A percentile compares a stretch with the other conserved stretches of the same genome.
phyloP scores from a whole-genome alignment of 2,329 filamentous ascomycete genomes.

The Colletotrichum higginsianum region DNA sequence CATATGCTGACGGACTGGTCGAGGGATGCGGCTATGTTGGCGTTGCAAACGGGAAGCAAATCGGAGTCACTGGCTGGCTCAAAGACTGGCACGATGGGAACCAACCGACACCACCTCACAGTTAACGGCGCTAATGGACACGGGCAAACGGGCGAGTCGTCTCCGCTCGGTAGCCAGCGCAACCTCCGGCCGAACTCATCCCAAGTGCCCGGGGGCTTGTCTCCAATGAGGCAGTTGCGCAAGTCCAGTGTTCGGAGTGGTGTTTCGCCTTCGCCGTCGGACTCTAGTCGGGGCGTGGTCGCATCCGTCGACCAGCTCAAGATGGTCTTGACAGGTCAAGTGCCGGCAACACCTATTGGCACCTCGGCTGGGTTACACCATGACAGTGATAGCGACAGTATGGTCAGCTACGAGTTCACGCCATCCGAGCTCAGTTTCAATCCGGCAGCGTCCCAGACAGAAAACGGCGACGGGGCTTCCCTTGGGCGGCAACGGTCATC shows the following conservation, averaged over 20 bases:
- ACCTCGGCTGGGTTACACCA: slow-evolving; percentile 60
- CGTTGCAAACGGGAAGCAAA: slow-evolving; percentile 78
- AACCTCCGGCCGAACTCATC: slow-evolving; percentile 66
- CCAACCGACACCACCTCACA: slow-evolving; percentile 70
- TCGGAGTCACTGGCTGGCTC: slow-evolving; percentile 84
- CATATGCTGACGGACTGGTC: slow-evolving; percentile 87
- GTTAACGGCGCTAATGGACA: slow-evolving; percentile 63
- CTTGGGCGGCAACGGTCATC: slow-evolving; percentile 50
- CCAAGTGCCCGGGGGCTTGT: slow-evolving; percentile 47
- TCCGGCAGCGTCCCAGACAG: slow-evolving; percentile 48
- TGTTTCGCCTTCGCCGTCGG: slow-evolving; percentile 60
- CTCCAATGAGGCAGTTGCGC: slow-evolving; percentile 60
- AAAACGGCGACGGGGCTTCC: slow-evolving; percentile 48
- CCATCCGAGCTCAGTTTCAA: slow-evolving; percentile 78
- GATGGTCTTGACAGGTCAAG: slow-evolving; percentile 70
- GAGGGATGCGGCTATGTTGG: slow-evolving; percentile 79
- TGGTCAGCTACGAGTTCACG: slow-evolving; percentile 79
- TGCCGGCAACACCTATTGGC: slow-evolving; percentile 56
- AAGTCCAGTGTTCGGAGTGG: slow-evolving; percentile 70
- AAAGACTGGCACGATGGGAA: slow-evolving; percentile 72
- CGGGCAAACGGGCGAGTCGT: slow-evolving; percentile 56
- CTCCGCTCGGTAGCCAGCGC: slow-evolving; percentile 67
- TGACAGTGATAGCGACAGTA: slow-evolving; percentile 74
- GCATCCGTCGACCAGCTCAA: slow-evolving; percentile 76
- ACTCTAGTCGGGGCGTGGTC: slow-evolving; percentile 65